Evolutionary conservation across 306 rosid species (phyloP).

Genomic region (Senna tora): DNA sequence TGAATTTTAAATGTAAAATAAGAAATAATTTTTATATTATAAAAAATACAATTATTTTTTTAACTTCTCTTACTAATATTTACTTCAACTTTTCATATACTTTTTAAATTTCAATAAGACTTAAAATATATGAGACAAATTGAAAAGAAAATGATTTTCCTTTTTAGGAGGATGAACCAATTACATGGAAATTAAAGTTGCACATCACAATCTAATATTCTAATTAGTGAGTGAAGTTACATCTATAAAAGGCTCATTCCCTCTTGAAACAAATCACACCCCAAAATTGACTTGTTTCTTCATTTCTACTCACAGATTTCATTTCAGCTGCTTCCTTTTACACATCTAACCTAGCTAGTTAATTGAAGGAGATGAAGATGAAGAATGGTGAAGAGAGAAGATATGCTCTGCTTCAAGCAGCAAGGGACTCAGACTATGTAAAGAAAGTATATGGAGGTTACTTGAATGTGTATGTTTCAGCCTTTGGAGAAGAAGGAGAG

Average conservation of each 20-base stretch:
- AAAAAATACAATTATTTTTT: too few species aligned
- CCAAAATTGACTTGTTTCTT: not conserved
- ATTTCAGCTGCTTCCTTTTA: not conserved
- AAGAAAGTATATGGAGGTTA: slow-evolving; percentile 64
- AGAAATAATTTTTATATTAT: too few species aligned
- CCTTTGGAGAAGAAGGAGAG: slow-evolving; percentile 70
- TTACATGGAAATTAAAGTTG: not conserved
- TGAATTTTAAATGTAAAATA: too few species aligned
- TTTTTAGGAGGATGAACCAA: not conserved
- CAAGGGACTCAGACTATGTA: slow-evolving; percentile 62
- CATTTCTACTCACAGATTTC: not conserved
- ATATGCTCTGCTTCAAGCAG: slow-evolving; percentile 61
- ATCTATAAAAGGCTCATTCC: slow-evolving; percentile 17
- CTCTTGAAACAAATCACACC: not conserved
- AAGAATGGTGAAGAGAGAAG: slow-evolving; percentile 32
- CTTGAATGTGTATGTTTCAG: slow-evolving; percentile 55
- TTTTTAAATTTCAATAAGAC: too few species aligned
- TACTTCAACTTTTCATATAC: too few species aligned
- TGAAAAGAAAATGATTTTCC: too few species aligned
- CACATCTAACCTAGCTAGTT: not conserved
- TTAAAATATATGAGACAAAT: too few species aligned
- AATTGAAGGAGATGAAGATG: slow-evolving; percentile 1
- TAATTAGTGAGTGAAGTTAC: not conserved
- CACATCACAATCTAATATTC: not conserved
- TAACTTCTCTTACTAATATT: too few species aligned